Evolutionary conservation across 306 rosid species (phyloP).

Genomic region (Medicago ruthenica): DNA sequence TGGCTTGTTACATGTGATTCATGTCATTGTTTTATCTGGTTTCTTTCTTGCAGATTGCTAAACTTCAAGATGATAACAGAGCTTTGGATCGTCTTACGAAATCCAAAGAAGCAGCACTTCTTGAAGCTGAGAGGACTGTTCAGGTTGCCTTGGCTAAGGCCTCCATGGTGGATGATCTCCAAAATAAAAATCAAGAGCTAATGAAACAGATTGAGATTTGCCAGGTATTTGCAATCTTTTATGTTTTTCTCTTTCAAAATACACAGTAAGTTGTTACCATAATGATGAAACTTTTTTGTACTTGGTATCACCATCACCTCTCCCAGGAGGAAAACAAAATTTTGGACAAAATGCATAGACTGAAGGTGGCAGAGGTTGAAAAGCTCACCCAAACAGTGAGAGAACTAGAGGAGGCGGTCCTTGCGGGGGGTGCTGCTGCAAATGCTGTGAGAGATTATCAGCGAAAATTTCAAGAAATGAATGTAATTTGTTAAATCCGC

Average conservation of each 20-base stretch:
- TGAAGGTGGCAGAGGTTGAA: slow-evolving; percentile 99
- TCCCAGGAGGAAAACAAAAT: slow-evolving; percentile 96
- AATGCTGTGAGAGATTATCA: slow-evolving; percentile 99
- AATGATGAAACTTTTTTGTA: slow-evolving; percentile 15
- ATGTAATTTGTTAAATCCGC: slow-evolving; percentile 59
- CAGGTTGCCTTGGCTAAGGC: slow-evolving; percentile 98
- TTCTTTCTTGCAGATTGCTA: slow-evolving; percentile 74
- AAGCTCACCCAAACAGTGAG: slow-evolving; percentile 98
- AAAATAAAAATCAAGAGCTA: slow-evolving; percentile 97
- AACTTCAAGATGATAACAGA: slow-evolving; percentile 98
- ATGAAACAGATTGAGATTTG: slow-evolving; percentile 98
- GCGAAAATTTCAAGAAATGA: slow-evolving; percentile 99
- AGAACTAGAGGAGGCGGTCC: slow-evolving; percentile 99
- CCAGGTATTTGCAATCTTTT: slow-evolving; percentile 64
- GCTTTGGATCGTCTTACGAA: slow-evolving; percentile 97
- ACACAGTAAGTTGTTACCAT: neutral
- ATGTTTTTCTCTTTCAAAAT: slow-evolving; percentile 10
- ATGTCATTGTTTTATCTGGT: slow-evolving; percentile 42
- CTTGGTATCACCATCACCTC: slow-evolving; percentile 35
- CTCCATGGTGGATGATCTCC: slow-evolving; percentile 99
- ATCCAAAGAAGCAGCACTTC: slow-evolving; percentile 97
- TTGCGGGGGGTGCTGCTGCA: slow-evolving; percentile 99
- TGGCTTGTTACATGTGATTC: slow-evolving; percentile 25
- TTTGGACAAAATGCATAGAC: slow-evolving; percentile 97
- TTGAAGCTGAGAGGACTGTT: slow-evolving; percentile 98